Base-by-base conservation (phyloP, 2,329 filamentous ascomycete genomes). In the Trichoderma sp. region DNA sequence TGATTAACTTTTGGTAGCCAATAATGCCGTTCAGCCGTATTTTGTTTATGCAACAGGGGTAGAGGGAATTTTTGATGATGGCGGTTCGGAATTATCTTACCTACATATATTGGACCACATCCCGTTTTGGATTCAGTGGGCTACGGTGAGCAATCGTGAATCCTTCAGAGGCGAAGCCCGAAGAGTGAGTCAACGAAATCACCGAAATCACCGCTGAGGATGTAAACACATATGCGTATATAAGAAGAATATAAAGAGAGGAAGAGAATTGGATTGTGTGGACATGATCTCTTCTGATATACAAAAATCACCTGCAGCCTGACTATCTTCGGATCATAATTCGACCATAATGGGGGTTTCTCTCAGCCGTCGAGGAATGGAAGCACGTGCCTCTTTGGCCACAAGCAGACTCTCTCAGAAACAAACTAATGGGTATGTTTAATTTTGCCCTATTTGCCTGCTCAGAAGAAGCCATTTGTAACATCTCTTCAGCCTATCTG, bases 401-500 rank as follows among this genome's bases (percentile, higher is more conserved):
- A 58, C 20, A 28, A 58, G 59, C 68, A 72, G 67, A 1, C 76
- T 83, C 17, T 43, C 76, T 6, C 82, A 84, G 72, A 62, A 72
- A 12, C 77, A 76, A 68, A 84, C 82, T 17, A 84, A 84, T 55
- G 82, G 82, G 82, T 83, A 78, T 6, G 76, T 34, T 43, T 43
- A 0, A 43, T n/a, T 7, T 12, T 15, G 7, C 8, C 8, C 20
- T 36, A 15, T 1, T 15, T 15, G 20, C 9, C 23, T 30, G 12
- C n/a, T 55, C 12, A 20, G 26, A 65, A 58, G 70, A 12, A 67
- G 5, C 7, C 8, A 4, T 61, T 34, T 2, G 17, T 67, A 17
- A 71, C 30, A 63, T 47, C 8, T 30, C 50, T 32, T 9, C 7
- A 79, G 85, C 0, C 78, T 80, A 32, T 86, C 84, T 5, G 43